phyloP scores from a whole-genome alignment of 805 yeast genomes.

The Priceomyces carsonii region DNA sequence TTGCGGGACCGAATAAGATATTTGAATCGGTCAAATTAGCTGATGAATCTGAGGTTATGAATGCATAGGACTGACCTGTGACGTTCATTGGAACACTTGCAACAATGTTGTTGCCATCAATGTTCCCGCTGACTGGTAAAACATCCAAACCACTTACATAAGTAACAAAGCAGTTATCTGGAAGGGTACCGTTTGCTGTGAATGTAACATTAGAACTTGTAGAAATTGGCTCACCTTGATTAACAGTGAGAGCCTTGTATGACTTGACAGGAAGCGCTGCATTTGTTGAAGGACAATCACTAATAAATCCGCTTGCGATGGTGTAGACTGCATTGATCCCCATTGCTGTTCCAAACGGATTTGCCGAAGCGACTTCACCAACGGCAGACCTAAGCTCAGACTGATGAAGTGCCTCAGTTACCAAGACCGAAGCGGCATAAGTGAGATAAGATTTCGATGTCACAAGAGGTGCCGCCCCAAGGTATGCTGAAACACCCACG shows the following conservation, averaged over 20 bases:
- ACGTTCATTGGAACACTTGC: background rate
- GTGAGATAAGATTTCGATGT: slow-evolving; percentile 1
- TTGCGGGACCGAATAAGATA: slow-evolving; percentile 3
- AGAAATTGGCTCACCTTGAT: slow-evolving; percentile 1
- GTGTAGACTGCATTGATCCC: slow-evolving; percentile 1
- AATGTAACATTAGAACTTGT: background rate
- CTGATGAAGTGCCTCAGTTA: slow-evolving; percentile 2
- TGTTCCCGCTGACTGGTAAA: background rate
- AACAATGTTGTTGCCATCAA: background rate
- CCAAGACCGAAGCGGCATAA: slow-evolving; percentile 2
- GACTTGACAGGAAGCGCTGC: background rate
- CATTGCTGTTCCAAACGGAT: slow-evolving; percentile 3
- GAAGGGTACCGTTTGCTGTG: slow-evolving; percentile 1
- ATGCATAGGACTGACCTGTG: slow-evolving; percentile 2
- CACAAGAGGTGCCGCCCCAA: slow-evolving; percentile 1
- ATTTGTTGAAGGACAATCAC: slow-evolving; percentile 1
- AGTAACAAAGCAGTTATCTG: background rate
- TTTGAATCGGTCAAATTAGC: slow-evolving; percentile 2
- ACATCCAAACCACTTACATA: slow-evolving; percentile 4
- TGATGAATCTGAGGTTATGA: slow-evolving; percentile 2
- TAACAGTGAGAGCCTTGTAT: slow-evolving; percentile 1
- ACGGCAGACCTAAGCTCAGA: slow-evolving; percentile 1
- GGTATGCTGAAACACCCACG: slow-evolving; percentile 3
- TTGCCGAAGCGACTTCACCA: slow-evolving; percentile 1
- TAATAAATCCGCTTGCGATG: slow-evolving; percentile 1